phyloP scores from a whole-genome alignment of 106 monocot species.

The Acanthochlamys bracteata region DNA sequence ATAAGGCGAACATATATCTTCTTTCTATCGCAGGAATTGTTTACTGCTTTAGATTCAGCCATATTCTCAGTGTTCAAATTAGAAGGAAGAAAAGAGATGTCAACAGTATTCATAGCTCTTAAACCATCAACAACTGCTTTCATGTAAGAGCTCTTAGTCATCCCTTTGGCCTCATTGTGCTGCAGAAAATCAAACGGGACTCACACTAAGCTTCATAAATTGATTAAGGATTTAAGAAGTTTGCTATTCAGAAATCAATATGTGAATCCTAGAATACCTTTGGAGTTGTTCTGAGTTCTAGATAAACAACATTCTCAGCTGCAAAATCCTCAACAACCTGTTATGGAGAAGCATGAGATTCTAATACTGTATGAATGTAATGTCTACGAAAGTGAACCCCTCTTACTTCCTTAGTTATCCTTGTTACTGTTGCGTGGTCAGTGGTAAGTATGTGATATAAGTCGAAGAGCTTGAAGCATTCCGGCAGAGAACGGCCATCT shows the following conservation, averaged over 20 bases:
- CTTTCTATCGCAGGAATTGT: conserved; percentile 21
- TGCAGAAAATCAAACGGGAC: conserved; percentile 8
- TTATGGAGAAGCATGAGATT: neutral
- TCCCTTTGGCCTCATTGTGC: conserved; percentile 86
- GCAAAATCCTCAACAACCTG: conserved; percentile 96
- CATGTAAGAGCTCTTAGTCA: conserved; percentile 88
- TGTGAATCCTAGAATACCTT: conserved; percentile 34
- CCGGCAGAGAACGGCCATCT: conserved; percentile 73
- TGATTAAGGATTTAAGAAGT: neutral
- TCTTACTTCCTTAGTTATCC: conserved; percentile 85
- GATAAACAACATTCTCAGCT: conserved; percentile 87
- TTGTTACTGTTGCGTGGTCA: conserved; percentile 76
- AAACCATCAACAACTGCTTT: conserved; percentile 85
- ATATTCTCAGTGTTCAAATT: conserved; percentile 12
- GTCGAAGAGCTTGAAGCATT: conserved; percentile 93
- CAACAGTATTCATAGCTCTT: conserved; percentile 50
- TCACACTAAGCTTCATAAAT: neutral
- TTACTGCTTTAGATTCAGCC: conserved; percentile 8
- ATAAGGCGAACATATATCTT: conserved; percentile 74
- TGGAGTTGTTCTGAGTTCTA: conserved; percentile 93
- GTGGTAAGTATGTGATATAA: conserved; percentile 82
- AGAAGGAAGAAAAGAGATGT: conserved; percentile 40
- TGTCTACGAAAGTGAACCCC: neutral
- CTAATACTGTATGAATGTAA: neutral
- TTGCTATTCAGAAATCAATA: neutral